These are phyloP conservation scores for Lentinula aciculospora DNA, from an alignment of 768 basidiomycete species.

Conservation along the genomic window DNA sequence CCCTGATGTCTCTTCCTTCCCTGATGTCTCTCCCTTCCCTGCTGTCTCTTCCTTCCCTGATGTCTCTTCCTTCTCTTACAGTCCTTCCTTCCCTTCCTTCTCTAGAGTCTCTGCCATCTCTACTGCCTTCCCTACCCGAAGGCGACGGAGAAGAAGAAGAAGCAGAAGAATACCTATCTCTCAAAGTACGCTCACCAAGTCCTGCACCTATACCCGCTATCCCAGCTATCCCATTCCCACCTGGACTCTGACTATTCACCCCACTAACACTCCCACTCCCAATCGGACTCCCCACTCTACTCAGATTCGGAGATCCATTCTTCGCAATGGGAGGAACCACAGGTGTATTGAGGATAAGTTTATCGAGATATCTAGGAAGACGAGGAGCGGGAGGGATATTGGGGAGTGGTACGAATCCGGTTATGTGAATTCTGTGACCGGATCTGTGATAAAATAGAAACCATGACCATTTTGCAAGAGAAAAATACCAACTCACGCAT, in stretches of 20 bases:
- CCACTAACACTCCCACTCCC: conserved; percentile 19
- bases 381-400: conserved; percentile 84
- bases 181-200: neutral
- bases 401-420: conserved; percentile 52
- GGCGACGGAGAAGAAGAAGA: neutral
- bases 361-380: conserved; percentile 88
- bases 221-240: neutral
- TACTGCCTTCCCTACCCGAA: neutral
- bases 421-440: conserved; percentile 7
- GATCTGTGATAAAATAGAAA: neutral
- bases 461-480: conserved; percentile 16
- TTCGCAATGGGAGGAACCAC: conserved; percentile 15
- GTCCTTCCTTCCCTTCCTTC: conserved; percentile 15
- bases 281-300: conserved; percentile 21
- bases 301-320: neutral
- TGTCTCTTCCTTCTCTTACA: neutral
- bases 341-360: conserved; percentile 77
- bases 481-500: conserved; percentile 23
- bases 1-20: conserved; percentile 14
- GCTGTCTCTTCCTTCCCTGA: neutral
- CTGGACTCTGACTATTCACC: neutral
- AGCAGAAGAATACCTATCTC: conserved; percentile 13
- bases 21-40: neutral
- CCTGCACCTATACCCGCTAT: neutral
- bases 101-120: neutral